These are phyloP conservation scores for Lobosporangium transversale DNA, from an alignment of 192 early-diverging fungal species.

Conservation along the genomic window DNA sequence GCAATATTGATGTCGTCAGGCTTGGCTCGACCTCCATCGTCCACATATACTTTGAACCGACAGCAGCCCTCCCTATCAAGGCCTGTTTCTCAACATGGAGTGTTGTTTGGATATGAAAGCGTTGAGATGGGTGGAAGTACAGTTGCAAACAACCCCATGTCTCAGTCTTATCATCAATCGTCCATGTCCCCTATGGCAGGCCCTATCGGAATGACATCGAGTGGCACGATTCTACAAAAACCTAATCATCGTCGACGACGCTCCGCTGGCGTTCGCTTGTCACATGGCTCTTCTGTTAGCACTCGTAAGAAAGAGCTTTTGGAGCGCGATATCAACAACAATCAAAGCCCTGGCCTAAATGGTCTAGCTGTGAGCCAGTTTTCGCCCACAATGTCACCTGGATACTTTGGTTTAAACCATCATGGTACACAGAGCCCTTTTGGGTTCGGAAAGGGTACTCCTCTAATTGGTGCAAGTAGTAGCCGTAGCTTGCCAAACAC, in stretches of 20 bases:
- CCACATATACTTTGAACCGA: neutral
- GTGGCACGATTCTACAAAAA: constrained; percentile 16
- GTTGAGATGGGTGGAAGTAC: neutral
- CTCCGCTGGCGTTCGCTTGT: constrained; percentile 24
- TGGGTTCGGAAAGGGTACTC: constrained; percentile 24
- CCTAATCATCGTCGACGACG: constrained; percentile 18
- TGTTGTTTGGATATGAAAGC: constrained; percentile 6
- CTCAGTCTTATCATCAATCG: constrained; percentile 14
- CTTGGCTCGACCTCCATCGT: neutral
- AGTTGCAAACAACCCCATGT: no score
- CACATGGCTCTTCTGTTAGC: neutral
- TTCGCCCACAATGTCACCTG: constrained; percentile 17
- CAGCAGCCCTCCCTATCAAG: neutral
- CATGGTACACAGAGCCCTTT: constrained; percentile 26
- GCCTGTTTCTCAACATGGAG: constrained; percentile 8
- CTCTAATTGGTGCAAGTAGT: neutral
- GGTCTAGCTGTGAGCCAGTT: neutral
- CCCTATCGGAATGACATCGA: constrained; percentile 11
- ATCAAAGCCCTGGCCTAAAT: neutral
- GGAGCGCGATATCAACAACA: neutral
- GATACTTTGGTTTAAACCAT: constrained; percentile 34
- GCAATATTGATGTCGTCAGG: neutral
- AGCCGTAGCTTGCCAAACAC: constrained; percentile 30
- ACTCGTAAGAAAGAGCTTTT: constrained; percentile 22
- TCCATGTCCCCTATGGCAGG: constrained; percentile 22